Evolutionary conservation across 2,329 filamentous ascomycete genomes (phyloP), one percentile per base, ranked within the genome.

Genomic region (Dactylella cylindrospora): DNA sequence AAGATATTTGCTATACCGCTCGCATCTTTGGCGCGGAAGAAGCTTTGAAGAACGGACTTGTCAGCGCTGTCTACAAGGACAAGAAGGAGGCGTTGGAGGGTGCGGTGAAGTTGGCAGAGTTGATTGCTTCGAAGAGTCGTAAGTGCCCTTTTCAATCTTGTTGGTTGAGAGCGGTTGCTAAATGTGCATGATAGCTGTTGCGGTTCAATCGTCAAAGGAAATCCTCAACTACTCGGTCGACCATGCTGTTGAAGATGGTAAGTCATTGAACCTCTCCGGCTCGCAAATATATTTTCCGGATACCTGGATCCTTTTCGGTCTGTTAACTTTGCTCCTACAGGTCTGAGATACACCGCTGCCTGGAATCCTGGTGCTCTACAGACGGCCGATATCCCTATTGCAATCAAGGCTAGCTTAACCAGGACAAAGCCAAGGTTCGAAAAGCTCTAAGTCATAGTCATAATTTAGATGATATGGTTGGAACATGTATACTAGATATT

Each of bases 341-440:
- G 83, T 39, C 74, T 97, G 71, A 81, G 82, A 55, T 96, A 95
- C 73, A 95, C 90, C 3, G 79, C 82, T 8, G 79, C 93, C 1
- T 96, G 90, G 91, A 97, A 97, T 71, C 80, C 83, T 68, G 86
- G 83, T 2, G 86, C 87, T 70, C 71, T 95, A 68, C 90, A 96
- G 76, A 86, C 88, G 5, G 76, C 78, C 46, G 91, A 97, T 76
- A 79, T 95, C 35, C 75, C 81, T 70, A 76, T 79, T 59, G 89
- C 90, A 0, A 77, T 96, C 71, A 70, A 86, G 71, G 88, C 86
- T 31, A 86, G 86, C 6, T 72, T 95, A 65, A 79, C 86, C 73
- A 95, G 86, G 79, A 84, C 78, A 67, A 90, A 81, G 70, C 85
- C 89, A 9, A 86, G 77, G 13, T 97, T 95, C 76, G 84, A 84